Conservation (phyloP, 371 early-diverging fungal genomes). For the Smittium mucronatum region DNA sequence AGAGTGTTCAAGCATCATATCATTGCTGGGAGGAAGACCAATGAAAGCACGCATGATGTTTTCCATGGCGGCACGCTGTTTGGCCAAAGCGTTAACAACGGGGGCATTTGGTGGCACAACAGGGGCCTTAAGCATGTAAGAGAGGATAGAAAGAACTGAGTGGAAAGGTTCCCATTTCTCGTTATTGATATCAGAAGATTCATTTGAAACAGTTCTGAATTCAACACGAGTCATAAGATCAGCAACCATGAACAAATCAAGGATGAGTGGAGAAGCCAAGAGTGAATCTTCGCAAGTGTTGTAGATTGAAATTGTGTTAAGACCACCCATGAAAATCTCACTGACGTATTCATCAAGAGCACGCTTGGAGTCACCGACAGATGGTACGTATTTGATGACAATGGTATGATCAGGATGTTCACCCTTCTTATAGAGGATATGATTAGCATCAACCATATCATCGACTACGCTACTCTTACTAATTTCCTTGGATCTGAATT, state of each 20-base stretch:
- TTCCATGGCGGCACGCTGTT: constrained; percentile 90
- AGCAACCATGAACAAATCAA: constrained; percentile 83
- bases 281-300: constrained; percentile 97
- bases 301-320: constrained; percentile 89
- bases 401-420: constrained; percentile 92
- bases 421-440: constrained; percentile 64
- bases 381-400: constrained; percentile 94
- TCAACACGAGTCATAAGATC: constrained; percentile 92
- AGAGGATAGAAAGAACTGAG: constrained; percentile 77
- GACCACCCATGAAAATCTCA: constrained; percentile 96
- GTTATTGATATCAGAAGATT: constrained; percentile 28
- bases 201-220: constrained; percentile 38
- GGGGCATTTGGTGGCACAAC: constrained; percentile 82
- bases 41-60: constrained; percentile 92
- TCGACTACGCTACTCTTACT: constrained; percentile 94
- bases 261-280: constrained; percentile 88
- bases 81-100: constrained; percentile 84
- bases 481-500: constrained; percentile 96
- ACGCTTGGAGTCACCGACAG: constrained; percentile 94
- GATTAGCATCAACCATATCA: constrained; percentile 93
- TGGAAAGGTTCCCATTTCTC: constrained; percentile 70
- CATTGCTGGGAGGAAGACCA: constrained; percentile 79
- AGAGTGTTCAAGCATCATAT: constrained; percentile 79
- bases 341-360: constrained; percentile 94
- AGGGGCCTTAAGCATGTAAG: constrained; percentile 87